Evolutionary conservation across 257 asterid genomes (phyloP).

Genomic region (Lantana camara): DNA sequence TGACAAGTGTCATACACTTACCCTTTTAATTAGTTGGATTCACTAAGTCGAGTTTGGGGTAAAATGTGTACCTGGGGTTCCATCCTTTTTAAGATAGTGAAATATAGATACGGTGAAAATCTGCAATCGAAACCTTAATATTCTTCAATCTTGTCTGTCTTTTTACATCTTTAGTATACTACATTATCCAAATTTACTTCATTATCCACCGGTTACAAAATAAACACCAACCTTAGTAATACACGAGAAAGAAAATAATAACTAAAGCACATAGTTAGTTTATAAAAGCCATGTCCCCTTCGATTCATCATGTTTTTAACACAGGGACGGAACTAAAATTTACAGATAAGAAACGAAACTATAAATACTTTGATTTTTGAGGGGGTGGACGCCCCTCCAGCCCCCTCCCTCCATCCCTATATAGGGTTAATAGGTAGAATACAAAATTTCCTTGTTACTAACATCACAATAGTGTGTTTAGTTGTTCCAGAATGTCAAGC

Average conservation of each 20-base stretch:
- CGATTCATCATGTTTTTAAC: too few species aligned
- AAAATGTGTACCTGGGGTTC: too few species aligned
- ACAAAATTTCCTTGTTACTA: neutral
- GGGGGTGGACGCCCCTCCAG: too few species aligned
- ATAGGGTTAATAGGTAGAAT: constrained; percentile 21
- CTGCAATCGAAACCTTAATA: neutral
- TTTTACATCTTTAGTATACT: neutral
- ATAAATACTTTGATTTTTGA: too few species aligned
- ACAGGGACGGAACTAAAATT: too few species aligned
- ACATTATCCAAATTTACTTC: neutral
- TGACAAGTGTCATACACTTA: too few species aligned
- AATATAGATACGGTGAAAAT: neutral
- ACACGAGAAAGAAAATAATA: neutral
- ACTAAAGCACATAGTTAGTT: neutral
- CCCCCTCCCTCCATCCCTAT: too few species aligned
- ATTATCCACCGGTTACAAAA: neutral
- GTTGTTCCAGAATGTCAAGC: neutral
- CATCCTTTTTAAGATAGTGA: too few species aligned
- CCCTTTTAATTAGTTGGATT: too few species aligned
- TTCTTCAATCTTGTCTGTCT: neutral
- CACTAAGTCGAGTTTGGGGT: too few species aligned
- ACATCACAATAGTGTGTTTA: neutral
- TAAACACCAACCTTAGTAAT: neutral
- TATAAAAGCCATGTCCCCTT: neutral
- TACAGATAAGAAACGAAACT: too few species aligned